These are phyloP conservation scores for Voacanga thouarsii DNA, from an alignment of 257 asterid genomes.

Conservation along the genomic window DNA sequence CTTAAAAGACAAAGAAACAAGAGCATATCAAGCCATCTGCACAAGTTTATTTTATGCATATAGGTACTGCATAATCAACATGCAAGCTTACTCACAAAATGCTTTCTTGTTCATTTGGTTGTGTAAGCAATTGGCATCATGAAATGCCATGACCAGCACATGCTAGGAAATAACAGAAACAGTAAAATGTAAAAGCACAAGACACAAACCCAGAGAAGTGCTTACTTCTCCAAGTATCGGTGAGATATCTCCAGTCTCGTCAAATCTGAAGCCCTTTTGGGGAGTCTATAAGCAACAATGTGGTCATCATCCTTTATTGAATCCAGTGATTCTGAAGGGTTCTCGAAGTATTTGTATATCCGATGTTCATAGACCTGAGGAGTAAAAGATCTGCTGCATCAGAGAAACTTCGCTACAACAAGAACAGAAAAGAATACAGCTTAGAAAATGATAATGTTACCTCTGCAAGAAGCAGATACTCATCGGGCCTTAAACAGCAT, in stretches of 20 bases:
- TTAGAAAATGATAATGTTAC: conserved; percentile 32
- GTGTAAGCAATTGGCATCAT: not conserved
- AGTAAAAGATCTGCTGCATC: conserved; percentile 21
- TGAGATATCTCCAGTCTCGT: conserved; percentile 80
- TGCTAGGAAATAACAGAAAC: no score
- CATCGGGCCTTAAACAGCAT: conserved; percentile 71
- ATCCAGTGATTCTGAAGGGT: conserved; percentile 64
- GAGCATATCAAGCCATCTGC: not conserved
- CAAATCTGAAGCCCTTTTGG: conserved; percentile 45
- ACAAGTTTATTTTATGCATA: not conserved
- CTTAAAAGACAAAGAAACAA: not conserved
- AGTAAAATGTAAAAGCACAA: not conserved
- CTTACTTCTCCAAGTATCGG: conserved; percentile 69
- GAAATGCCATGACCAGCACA: not conserved
- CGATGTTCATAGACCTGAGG: conserved; percentile 77
- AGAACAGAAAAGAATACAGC: conserved; percentile 8
- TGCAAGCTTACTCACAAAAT: not conserved
- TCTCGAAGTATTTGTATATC: conserved; percentile 71
- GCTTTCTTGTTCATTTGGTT: not conserved
- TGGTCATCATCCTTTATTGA: conserved; percentile 83
- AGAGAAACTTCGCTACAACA: conserved; percentile 17
- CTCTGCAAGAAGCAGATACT: conserved; percentile 89
- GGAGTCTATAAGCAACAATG: conserved; percentile 89
- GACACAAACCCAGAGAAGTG: conserved; percentile 12
- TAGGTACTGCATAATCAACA: not conserved